phyloP scores from a whole-genome alignment of 495 filamentous ascomycete genomes.

The Penicillium subrubescens region DNA sequence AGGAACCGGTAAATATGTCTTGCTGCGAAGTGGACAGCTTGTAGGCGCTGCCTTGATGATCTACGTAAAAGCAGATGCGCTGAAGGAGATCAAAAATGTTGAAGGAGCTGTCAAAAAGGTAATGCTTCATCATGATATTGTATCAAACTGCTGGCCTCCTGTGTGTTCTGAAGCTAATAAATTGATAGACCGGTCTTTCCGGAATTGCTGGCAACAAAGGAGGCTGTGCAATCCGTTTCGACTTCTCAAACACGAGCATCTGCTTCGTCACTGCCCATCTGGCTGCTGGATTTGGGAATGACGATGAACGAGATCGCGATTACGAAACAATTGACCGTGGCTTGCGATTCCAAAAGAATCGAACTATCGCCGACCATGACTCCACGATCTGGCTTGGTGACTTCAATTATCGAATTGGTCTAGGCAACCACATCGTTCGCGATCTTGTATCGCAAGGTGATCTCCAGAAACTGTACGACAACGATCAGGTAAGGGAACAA shows the following conservation, averaged over 20 bases:
- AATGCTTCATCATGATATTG: conserved; percentile 6
- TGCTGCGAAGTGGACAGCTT: conserved; percentile 88
- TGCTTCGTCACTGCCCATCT: conserved; percentile 98
- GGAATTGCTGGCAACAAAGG: conserved; percentile 99
- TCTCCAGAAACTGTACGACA: conserved; percentile 79
- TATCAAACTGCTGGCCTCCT: not conserved
- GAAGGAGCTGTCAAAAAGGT: conserved; percentile 93
- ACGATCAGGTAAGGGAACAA: conserved; percentile 72
- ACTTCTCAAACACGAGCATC: conserved; percentile 88
- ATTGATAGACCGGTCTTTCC: conserved; percentile 78
- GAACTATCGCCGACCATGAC: conserved; percentile 89
- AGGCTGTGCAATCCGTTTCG: conserved; percentile 93
- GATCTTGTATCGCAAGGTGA: conserved; percentile 70
- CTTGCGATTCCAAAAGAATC: conserved; percentile 85
- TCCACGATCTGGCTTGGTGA: conserved; percentile 97
- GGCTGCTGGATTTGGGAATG: conserved; percentile 95
- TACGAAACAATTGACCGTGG: conserved; percentile 88
- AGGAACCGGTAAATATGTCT: conserved; percentile 76
- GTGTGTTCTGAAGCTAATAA: conserved; percentile 15
- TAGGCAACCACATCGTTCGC: conserved; percentile 77
- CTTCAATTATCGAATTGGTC: conserved; percentile 97
- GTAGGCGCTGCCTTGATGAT: conserved; percentile 92
- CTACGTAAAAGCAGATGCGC: conserved; percentile 75
- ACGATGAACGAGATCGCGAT: conserved; percentile 92
- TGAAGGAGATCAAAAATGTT: conserved; percentile 89